These are phyloP conservation scores for Monilinia laxa DNA, from an alignment of 2,329 filamentous ascomycete species.

Conservation along the genomic window DNA sequence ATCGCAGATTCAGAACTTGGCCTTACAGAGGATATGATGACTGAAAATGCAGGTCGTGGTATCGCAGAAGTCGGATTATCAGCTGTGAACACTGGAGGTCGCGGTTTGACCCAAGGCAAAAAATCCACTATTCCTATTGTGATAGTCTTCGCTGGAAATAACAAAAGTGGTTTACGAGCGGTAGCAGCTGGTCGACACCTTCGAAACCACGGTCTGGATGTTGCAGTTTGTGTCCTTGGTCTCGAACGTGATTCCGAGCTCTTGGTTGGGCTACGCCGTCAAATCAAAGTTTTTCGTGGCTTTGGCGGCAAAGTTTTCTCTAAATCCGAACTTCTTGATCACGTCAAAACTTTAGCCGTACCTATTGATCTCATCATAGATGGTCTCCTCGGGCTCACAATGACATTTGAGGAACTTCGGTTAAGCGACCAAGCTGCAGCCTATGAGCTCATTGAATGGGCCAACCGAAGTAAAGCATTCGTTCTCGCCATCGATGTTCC, in stretches of 20 bases:
- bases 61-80: slow-evolving; percentile 80
- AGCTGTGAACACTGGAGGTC: slow-evolving; percentile 53
- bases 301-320: slow-evolving; percentile 72
- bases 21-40: slow-evolving; percentile 83
- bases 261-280: slow-evolving; percentile 75
- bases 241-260: slow-evolving; percentile 80
- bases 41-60: slow-evolving; percentile 85
- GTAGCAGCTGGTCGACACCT: slow-evolving; percentile 85
- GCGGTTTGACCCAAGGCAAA: slow-evolving; percentile 40
- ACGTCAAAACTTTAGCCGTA: slow-evolving; percentile 57
- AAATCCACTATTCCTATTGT: slow-evolving; percentile 43
- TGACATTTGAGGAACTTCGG: slow-evolving; percentile 84
- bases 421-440: slow-evolving; percentile 79
- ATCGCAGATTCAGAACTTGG: slow-evolving; percentile 85
- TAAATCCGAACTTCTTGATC: slow-evolving; percentile 62
- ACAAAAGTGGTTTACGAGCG: slow-evolving; percentile 81
- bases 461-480: slow-evolving; percentile 80
- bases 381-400: slow-evolving; percentile 80
- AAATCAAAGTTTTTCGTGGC: slow-evolving; percentile 79
- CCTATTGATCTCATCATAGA: slow-evolving; percentile 83
- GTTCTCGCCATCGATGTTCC: slow-evolving; percentile 89
- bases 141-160: slow-evolving; percentile 94
- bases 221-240: slow-evolving; percentile 80
- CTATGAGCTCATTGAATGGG: slow-evolving; percentile 90
- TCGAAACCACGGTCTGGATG: slow-evolving; percentile 75